Percentiles rank a stretch among this genome's conserved stretches.
Evolutionary conservation across 75 land plant species (phyloP).

Genomic region (Pinus albicaulis): DNA sequence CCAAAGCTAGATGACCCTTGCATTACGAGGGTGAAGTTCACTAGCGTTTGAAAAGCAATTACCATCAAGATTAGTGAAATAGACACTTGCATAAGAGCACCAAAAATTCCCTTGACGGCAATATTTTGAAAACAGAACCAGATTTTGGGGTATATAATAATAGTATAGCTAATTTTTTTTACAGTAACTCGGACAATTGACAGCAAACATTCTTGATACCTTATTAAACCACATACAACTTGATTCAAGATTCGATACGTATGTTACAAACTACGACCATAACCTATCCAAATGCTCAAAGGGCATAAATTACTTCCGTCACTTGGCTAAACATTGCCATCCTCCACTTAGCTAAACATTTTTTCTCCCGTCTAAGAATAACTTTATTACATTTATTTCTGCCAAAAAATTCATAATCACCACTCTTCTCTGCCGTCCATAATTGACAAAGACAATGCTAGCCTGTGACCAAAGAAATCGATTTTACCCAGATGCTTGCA

Average conservation of each 20-base stretch:
- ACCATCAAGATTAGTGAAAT: no score
- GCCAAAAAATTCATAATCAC: not conserved
- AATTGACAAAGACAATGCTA: not conserved
- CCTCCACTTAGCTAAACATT: not conserved
- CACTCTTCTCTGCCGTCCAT: not conserved
- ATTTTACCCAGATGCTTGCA: not conserved
- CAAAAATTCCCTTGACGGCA: no score
- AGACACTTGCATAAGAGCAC: no score
- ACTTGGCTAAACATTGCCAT: not conserved
- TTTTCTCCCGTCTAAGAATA: not conserved
- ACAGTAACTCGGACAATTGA: no score
- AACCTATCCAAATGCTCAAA: not conserved
- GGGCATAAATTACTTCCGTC: not conserved
- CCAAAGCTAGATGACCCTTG: no score
- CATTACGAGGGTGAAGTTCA: no score
- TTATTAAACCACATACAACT: not conserved
- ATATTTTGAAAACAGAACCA: no score
- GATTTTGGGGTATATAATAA: no score
- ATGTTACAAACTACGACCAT: not conserved
- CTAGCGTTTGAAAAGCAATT: no score
- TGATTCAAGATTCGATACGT: not conserved
- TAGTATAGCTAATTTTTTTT: no score
- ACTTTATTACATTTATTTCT: not conserved
- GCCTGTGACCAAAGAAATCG: not conserved
- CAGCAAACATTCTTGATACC: no score